Evolutionary conservation across 2,329 filamentous ascomycete genomes (phyloP).

Genomic region (Cladosporium oxysporum): DNA sequence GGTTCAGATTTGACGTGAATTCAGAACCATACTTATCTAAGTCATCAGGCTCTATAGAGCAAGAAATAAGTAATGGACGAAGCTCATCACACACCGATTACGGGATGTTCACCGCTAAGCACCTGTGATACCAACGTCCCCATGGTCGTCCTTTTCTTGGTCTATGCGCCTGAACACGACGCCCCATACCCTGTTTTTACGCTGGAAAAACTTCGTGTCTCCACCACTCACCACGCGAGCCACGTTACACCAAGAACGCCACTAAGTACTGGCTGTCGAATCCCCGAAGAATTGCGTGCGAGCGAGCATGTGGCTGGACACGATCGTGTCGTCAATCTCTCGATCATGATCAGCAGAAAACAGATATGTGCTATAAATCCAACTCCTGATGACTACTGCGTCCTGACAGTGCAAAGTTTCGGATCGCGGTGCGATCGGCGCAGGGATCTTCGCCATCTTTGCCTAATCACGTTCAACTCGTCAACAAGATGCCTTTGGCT

Average conservation of each 20-base stretch:
- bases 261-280: no score
- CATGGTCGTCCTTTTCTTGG: not conserved
- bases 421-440: not conserved
- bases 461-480: not conserved
- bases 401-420: not conserved
- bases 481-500: no score
- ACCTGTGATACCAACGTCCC: not conserved
- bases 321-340: no score
- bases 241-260: not conserved
- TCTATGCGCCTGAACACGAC: not conserved
- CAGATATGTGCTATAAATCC: no score
- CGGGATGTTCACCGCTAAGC: not conserved
- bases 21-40: no score
- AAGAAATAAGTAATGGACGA: not conserved
- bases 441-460: not conserved
- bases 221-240: not conserved
- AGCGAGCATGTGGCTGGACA: no score
- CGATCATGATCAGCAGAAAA: no score
- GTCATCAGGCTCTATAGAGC: no score
- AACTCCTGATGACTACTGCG: no score
- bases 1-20: no score
- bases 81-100: not conserved
- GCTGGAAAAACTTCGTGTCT: not conserved
- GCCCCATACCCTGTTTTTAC: no score
- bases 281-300: no score